Conservation (phyloP, 768 basidiomycete genomes). For the Suillus subaureus region DNA sequence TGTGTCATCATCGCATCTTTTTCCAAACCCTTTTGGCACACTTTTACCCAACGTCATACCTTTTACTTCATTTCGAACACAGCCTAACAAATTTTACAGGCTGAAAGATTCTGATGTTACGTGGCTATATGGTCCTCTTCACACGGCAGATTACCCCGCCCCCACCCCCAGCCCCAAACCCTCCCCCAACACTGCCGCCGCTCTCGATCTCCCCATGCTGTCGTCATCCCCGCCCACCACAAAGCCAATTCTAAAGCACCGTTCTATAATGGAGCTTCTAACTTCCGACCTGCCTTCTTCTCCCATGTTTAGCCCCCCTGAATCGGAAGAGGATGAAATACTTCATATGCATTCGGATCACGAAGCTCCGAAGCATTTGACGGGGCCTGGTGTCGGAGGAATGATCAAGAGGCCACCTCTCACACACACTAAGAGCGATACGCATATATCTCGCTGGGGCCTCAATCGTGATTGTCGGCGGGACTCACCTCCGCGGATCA, state of each 20-base stretch:
- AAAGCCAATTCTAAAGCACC: constrained; percentile 96
- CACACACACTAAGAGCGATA: constrained; percentile 86
- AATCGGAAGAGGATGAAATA: constrained; percentile 50
- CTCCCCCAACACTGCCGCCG: constrained; percentile 38
- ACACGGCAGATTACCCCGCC: constrained; percentile 87
- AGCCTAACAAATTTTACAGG: constrained; percentile 50
- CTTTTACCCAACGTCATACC: neutral
- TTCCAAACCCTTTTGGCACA: neutral
- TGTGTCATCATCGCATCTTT: constrained; percentile 11
- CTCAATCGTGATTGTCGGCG: constrained; percentile 51
- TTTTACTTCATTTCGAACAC: neutral
- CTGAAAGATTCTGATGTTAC: constrained; percentile 99
- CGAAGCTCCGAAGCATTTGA: constrained; percentile 13
- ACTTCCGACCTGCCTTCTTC: constrained; percentile 68
- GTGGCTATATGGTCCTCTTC: constrained; percentile 97
- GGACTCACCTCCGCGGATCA: constrained; percentile 71
- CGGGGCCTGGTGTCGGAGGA: constrained; percentile 1
- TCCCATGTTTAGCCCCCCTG: constrained; percentile 61
- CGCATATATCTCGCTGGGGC: constrained; percentile 67
- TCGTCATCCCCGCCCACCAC: constrained; percentile 37
- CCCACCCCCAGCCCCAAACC: constrained; percentile 61
- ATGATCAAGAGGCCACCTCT: constrained; percentile 53
- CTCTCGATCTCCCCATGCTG: constrained; percentile 37
- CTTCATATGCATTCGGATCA: constrained; percentile 23
- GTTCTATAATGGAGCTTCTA: constrained; percentile 89